Conservation (phyloP, 495 filamentous ascomycete genomes). For the Acidiella bohemica region DNA sequence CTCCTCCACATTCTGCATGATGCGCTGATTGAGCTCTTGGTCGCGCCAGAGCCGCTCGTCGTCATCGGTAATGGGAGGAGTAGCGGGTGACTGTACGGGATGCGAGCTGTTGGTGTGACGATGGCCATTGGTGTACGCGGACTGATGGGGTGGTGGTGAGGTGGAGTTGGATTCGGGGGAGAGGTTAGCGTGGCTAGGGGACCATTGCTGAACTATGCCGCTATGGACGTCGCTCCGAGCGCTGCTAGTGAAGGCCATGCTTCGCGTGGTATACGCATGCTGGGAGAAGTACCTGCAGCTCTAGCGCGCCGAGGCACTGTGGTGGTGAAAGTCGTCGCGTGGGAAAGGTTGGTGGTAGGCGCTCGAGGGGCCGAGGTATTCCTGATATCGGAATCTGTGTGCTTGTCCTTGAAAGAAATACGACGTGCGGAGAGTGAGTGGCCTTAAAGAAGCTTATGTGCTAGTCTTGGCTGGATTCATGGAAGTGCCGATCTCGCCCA, state of each 20-base stretch:
- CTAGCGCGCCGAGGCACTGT: too few relatives aligned
- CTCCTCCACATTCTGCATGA: constrained; percentile 50
- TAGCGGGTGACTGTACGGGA: constrained; percentile 3
- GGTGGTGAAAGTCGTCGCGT: too few relatives aligned
- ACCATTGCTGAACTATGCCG: constrained; percentile 15
- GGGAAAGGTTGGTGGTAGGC: too few relatives aligned
- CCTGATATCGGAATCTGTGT: too few relatives aligned
- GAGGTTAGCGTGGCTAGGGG: not conserved
- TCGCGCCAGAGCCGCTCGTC: constrained; percentile 14
- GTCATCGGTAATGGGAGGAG: constrained; percentile 12
- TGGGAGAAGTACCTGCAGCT: too few relatives aligned
- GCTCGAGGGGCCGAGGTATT: too few relatives aligned
- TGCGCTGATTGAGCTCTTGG: constrained; percentile 21
- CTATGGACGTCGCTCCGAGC: constrained; percentile 5
- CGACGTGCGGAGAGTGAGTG: too few relatives aligned
- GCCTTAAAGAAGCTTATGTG: too few relatives aligned
- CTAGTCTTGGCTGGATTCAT: too few relatives aligned
- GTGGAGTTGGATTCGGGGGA: constrained; percentile 1
- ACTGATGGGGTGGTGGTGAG: constrained; percentile 2
- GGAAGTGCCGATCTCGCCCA: too few relatives aligned
- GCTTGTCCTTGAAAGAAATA: too few relatives aligned
- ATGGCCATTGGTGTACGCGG: not conserved
- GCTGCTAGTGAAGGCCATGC: not conserved
- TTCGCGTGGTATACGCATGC: not conserved
- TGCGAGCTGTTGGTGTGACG: not conserved